Evolutionary conservation across 208 protist species (phyloP).

Genomic region (Strigomonas galati): DNA sequence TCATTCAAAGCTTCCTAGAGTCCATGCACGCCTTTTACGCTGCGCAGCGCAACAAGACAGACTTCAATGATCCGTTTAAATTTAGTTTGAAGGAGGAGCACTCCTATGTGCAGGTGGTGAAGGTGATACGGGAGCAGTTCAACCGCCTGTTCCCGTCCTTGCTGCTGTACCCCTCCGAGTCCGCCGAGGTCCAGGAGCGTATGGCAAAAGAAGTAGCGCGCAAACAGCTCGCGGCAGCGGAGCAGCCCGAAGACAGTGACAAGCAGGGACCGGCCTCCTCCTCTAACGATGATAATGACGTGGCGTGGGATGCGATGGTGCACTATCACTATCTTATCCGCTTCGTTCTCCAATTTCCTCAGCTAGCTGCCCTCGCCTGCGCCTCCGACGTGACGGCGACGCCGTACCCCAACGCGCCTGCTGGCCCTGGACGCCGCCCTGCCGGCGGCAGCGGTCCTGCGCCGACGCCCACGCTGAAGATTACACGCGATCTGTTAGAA

Average conservation of each 20-base stretch:
- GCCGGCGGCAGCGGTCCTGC: constrained; percentile 5
- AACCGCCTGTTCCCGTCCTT: constrained; percentile 42
- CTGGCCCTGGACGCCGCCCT: neutral
- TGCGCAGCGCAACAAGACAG: constrained; percentile 34
- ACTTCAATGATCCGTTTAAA: constrained; percentile 67
- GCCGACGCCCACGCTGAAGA: constrained; percentile 24
- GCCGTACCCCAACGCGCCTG: neutral
- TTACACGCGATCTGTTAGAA: constrained; percentile 44
- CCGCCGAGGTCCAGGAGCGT: constrained; percentile 59
- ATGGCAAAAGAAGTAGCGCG: constrained; percentile 18
- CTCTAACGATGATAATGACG: neutral
- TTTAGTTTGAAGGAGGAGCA: constrained; percentile 63
- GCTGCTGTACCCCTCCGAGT: constrained; percentile 72
- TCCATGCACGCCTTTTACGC: constrained; percentile 49
- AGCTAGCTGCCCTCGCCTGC: constrained; percentile 69
- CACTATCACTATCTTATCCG: constrained; percentile 81
- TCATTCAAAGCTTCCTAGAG: constrained; percentile 43
- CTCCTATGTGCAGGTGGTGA: constrained; percentile 52
- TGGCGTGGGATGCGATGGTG: neutral
- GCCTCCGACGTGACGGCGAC: constrained; percentile 21
- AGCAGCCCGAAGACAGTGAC: constrained; percentile 1
- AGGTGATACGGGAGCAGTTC: constrained; percentile 48
- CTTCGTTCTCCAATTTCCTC: constrained; percentile 80
- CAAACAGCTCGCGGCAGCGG: neutral
- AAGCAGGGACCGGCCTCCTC: neutral